A percentile compares a stretch with the other conserved stretches of the same genome.
Conservation (phyloP, 306 rosid species). For the Vicia faba region DNA sequence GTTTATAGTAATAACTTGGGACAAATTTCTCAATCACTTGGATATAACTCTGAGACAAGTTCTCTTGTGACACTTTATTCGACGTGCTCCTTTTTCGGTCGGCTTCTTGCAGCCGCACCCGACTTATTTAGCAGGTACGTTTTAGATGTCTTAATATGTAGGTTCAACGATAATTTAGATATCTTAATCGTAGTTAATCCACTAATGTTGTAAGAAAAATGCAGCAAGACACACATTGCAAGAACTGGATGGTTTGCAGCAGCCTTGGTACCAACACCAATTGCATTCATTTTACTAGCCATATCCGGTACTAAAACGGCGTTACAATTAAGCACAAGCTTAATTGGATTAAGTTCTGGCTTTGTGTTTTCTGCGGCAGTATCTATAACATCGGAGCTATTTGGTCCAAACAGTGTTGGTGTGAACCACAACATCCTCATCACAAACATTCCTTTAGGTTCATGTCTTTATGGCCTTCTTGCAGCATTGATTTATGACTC, state of each 20-base stretch:
- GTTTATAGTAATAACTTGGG: constrained; percentile 86
- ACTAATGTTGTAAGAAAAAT: constrained; percentile 16
- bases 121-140: constrained; percentile 74
- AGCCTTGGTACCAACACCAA: constrained; percentile 52
- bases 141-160: neutral
- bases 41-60: constrained; percentile 48
- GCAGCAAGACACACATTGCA: constrained; percentile 50
- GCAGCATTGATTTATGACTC: constrained; percentile 70
- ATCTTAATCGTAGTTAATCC: neutral
- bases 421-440: constrained; percentile 62
- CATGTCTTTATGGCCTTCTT: constrained; percentile 56
- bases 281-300: constrained; percentile 48
- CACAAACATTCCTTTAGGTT: constrained; percentile 59
- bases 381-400: constrained; percentile 52
- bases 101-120: constrained; percentile 77
- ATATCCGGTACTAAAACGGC: constrained; percentile 41
- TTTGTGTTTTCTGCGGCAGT: constrained; percentile 53
- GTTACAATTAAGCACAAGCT: constrained; percentile 40
- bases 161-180: neutral
- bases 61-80: constrained; percentile 81
- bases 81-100: constrained; percentile 85
- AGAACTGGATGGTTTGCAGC: constrained; percentile 61
- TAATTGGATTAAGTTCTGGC: constrained; percentile 57
- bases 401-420: constrained; percentile 54
- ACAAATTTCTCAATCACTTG: constrained; percentile 80